phyloP scores from a whole-genome alignment of 257 asterid genomes.

The Nicotiana sylvestris region DNA sequence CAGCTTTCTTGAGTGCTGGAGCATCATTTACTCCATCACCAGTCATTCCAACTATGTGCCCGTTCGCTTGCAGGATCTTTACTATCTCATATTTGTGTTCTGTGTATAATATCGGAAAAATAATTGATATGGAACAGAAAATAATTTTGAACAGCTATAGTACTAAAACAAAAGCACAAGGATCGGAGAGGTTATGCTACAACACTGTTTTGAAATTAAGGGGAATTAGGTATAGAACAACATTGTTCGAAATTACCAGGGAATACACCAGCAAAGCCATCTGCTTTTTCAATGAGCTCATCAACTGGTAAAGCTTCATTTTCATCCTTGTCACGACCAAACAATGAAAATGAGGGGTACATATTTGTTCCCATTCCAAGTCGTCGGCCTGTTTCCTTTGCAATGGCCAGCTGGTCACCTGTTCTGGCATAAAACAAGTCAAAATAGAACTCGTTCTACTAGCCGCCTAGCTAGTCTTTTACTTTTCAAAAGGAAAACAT shows the following conservation, averaged over 20 bases:
- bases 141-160: neutral
- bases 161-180: neutral
- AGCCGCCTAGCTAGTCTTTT: neutral
- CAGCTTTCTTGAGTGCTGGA: slow-evolving; percentile 28
- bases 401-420: slow-evolving; percentile 34
- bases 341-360: slow-evolving; percentile 29
- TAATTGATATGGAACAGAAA: neutral
- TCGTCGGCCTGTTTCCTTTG: slow-evolving; percentile 32
- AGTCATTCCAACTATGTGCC: slow-evolving; percentile 28
- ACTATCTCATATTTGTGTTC: slow-evolving; percentile 30
- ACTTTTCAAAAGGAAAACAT: neutral
- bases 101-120: slow-evolving; percentile 3
- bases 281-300: slow-evolving; percentile 30
- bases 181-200: neutral
- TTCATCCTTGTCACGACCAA: slow-evolving; percentile 22
- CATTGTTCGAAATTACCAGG: slow-evolving; percentile 16
- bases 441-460: neutral
- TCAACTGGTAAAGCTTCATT: slow-evolving; percentile 24
- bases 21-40: slow-evolving; percentile 34
- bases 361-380: slow-evolving; percentile 33
- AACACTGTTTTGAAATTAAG: neutral
- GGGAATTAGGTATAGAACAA: neutral
- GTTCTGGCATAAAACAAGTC: neutral
- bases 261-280: slow-evolving; percentile 30
- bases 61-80: slow-evolving; percentile 23